Evolutionary conservation across 495 filamentous ascomycete genomes (phyloP), one percentile per base, ranked within the genome.

Genomic region (Bacidia rubella): DNA sequence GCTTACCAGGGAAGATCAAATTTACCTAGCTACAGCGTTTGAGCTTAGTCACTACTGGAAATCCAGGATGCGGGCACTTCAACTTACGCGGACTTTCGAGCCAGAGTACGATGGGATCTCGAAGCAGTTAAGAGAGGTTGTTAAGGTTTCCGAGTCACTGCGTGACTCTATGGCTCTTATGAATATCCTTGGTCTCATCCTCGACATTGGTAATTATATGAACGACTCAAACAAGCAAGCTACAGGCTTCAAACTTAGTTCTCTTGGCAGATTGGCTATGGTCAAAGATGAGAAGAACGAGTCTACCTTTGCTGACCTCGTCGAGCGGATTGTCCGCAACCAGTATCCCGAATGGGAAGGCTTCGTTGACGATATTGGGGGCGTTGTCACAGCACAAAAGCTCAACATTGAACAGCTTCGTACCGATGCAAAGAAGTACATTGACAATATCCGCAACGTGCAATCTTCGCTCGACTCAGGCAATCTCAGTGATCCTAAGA

Each of bases 1-100:
- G 60, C 79, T 98, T 32, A 95, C 90, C 1, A 74, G 90, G 53
- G 87, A 97, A 60, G 92, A 98, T 68, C 88, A 96, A 68, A 84
- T 98, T 29, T 98, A 89, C 63, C 74, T 98, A 11, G 82, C 83
- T 54, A 97, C 92, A 2, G 86, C 93, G 0, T 98, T 82, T 57
- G 93, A 98, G 63, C 73, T 98, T 57, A 87, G 93, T 54, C 93
- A 98, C 66, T 98, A 98, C 68, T 98, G 92, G 92, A 97, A 95
- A 74, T 84, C 85, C 41, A 81, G 92, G 66, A 96, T 96, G 78
- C 78, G 92, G 50, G 93, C 93, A 3, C 76, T 98, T 53, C 72
- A 79, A 2, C 68, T 98, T 61, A 97, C 92, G 1, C 80, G 85
- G 57, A 87, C 77, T 21, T 95, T 79, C 61, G 90, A 97, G 65